Percentiles rank a stretch among this genome's conserved stretches.
phyloP scores from a whole-genome alignment of 139 green algal species.

The Mesostigma viride region DNA sequence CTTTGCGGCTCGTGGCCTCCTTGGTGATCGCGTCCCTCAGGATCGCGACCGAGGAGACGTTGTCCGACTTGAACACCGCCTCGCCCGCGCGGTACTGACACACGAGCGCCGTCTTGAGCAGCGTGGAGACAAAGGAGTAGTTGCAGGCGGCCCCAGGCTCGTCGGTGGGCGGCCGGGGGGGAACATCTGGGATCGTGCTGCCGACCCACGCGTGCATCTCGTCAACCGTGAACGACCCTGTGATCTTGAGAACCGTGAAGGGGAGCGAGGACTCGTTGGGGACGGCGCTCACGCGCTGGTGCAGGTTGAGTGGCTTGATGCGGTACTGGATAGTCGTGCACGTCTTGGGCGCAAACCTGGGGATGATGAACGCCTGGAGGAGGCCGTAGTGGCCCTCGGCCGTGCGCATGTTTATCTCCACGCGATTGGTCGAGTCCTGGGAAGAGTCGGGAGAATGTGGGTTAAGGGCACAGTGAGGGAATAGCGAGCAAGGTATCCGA shows the following conservation, averaged over 20 bases:
- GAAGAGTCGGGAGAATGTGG: no score
- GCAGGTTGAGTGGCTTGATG: slow-evolving; percentile 55
- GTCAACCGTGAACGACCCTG: slow-evolving; percentile 35
- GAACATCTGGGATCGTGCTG: slow-evolving; percentile 41
- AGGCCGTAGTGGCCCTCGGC: slow-evolving; percentile 30
- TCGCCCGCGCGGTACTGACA: slow-evolving; percentile 37
- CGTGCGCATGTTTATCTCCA: slow-evolving; percentile 21
- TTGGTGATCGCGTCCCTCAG: slow-evolving; percentile 46
- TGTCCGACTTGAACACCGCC: slow-evolving; percentile 44
- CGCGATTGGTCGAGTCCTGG: slow-evolving; percentile 46
- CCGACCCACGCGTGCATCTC: slow-evolving; percentile 49
- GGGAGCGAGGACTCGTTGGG: not conserved
- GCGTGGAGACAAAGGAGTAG: not conserved
- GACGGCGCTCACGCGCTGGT: slow-evolving; percentile 17
- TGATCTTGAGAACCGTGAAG: slow-evolving; percentile 17
- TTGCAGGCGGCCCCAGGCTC: not conserved
- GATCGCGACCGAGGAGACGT: slow-evolving; percentile 49
- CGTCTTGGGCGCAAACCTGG: slow-evolving; percentile 40
- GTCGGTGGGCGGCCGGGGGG: slow-evolving; percentile 2
- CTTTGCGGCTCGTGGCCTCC: slow-evolving; percentile 46
- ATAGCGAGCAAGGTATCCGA: no score
- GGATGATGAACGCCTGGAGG: slow-evolving; percentile 38
- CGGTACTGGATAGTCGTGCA: slow-evolving; percentile 31
- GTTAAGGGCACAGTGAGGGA: no score
- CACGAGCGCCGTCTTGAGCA: not conserved